phyloP scores from a whole-genome alignment of 2,329 filamentous ascomycete genomes.

The Orbilia oligospora region DNA sequence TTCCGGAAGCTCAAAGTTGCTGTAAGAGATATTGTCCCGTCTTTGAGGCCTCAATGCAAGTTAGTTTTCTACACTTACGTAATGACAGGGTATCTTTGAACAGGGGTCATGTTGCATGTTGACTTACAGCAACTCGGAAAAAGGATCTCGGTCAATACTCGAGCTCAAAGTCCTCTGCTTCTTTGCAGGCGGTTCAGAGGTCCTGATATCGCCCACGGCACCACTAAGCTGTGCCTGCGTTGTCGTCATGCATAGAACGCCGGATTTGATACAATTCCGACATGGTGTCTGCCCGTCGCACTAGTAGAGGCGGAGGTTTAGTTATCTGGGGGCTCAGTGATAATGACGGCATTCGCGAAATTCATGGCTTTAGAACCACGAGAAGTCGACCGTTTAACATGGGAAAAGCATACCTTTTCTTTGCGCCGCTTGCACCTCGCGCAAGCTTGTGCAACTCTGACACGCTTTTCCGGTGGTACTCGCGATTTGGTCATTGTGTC shows the following conservation, averaged over 20 bases:
- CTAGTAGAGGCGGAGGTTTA: constrained; percentile 24
- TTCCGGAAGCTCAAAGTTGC: constrained; percentile 20
- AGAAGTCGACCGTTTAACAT: neutral
- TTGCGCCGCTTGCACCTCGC: constrained; percentile 57
- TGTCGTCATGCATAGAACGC: constrained; percentile 55
- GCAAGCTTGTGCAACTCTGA: constrained; percentile 54
- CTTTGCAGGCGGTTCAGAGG: constrained; percentile 47
- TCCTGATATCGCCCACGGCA: constrained; percentile 43
- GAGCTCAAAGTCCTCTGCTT: constrained; percentile 42
- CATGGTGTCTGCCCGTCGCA: constrained; percentile 57
- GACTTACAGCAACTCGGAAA: constrained; percentile 43
- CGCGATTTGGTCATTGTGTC: constrained; percentile 51
- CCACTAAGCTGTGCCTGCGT: constrained; percentile 54
- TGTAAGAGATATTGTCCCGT: constrained; percentile 25
- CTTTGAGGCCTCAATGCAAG: neutral
- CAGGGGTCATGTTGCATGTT: neutral
- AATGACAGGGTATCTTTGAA: neutral
- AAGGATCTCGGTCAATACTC: constrained; percentile 24
- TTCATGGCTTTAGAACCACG: neutral
- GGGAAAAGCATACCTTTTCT: constrained; percentile 48
- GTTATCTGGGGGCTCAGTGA: neutral
- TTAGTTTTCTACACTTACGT: constrained; percentile 5
- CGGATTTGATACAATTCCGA: constrained; percentile 54
- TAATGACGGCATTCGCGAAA: neutral
- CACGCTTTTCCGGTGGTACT: constrained; percentile 55